A percentile compares a stretch with the other conserved stretches of the same genome.
Conservation (phyloP, 257 asterid species). For the Solanum chiquidenum region DNA sequence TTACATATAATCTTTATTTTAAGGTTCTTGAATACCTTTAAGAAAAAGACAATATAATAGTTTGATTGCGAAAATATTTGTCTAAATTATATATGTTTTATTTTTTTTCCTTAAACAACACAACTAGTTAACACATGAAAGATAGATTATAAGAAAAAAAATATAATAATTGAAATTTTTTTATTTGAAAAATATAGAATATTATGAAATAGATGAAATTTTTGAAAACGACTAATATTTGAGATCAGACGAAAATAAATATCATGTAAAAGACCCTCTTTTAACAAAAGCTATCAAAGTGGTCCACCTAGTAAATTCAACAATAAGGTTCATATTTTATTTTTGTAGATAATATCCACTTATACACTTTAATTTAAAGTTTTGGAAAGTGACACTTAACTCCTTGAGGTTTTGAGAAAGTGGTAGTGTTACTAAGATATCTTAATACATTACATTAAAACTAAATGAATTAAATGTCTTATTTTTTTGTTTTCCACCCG, state of each 20-base stretch:
- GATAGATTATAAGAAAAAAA: neutral
- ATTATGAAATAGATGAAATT: neutral
- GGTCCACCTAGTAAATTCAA: neutral
- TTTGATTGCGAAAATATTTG: neutral
- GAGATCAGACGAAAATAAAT: neutral
- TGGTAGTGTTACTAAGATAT: neutral
- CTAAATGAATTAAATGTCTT: no score
- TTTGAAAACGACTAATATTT: neutral
- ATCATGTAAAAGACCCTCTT: neutral
- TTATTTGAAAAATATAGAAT: neutral
- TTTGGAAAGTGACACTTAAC: neutral
- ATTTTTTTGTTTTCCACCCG: no score
- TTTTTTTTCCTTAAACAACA: neutral
- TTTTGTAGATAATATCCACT: neutral
- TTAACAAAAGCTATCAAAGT: neutral
- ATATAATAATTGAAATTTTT: neutral
- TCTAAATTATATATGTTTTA: neutral
- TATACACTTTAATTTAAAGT: neutral
- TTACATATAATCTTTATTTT: neutral
- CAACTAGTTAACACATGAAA: neutral
- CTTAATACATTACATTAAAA: neutral
- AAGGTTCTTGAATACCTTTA: neutral
- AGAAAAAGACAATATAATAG: neutral
- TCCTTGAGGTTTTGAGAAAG: neutral
- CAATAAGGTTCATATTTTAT: neutral